Evolutionary conservation across 129 eudicot genomes (phyloP), one percentile per base, ranked within the genome.

Genomic region (Chrysanthemum makinoi): DNA sequence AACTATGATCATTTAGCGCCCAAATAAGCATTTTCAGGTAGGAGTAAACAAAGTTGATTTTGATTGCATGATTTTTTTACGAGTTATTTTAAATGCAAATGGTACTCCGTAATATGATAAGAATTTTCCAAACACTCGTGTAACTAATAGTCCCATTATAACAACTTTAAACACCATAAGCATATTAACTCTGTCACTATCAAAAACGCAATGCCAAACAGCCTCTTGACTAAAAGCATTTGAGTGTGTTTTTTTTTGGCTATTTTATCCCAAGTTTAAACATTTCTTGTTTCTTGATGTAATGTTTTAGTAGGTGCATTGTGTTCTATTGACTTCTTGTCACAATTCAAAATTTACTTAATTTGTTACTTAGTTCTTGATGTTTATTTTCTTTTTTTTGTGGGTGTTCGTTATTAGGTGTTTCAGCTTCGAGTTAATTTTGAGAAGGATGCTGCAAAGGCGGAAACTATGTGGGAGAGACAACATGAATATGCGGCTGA

Each of bases 401-500:
- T 62, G 53, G 55, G 43, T 46, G 59, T 74, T 46, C 50, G 15
- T 22, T 20, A 48, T 65, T 53, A 94, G 98, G 96, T 80, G 75
- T 94, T 94, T 89, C 98, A 94, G 79, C 73, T 87, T 30, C 73
- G 91, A 58, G 96, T 87, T 55, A 77, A 82, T 82, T 86, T 94
- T 17, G 97, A 78, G 79, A 94, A 87, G 81, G 88, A 94, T 84
- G 95, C 57, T 71, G 79, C 84, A 77, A 94, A 84, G 82, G 86
- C 87, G 75, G 98, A 94, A 66, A 86, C 80, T 83, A 80, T 94
- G 98, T 94, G 98, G 98, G 98, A 89, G 82, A 87, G 85, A 62
- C 98, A 94, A 61, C 98, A 94, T 70, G 96, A 94, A 52, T 8
- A 79, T 79, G 98, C 98, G 0, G 98, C 98, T 72, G 96, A 85